Evolutionary conservation across 257 asterid genomes (phyloP).

Genomic region (Coffea canephora): DNA sequence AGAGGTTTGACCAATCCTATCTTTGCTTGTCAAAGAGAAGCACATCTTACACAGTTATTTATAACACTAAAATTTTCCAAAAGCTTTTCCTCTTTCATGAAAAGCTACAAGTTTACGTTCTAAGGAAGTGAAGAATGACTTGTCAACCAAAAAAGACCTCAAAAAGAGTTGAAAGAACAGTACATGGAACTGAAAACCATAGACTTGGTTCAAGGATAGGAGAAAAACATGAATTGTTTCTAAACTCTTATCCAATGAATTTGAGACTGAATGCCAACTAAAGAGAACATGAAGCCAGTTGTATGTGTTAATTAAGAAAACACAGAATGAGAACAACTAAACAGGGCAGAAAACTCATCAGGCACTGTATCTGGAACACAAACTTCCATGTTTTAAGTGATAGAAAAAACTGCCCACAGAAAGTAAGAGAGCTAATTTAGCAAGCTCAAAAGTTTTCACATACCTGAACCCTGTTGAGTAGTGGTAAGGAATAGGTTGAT

Average conservation of each 20-base stretch:
- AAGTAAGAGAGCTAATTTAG: not conserved
- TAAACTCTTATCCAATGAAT: not conserved
- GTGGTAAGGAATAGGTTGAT: slow-evolving; percentile 48
- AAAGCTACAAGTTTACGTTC: not conserved
- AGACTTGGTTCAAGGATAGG: not conserved
- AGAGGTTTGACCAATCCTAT: not conserved
- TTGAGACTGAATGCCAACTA: not conserved
- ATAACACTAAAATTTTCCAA: not conserved
- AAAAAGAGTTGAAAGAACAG: not conserved
- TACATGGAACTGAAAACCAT: not conserved
- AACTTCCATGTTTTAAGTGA: not conserved
- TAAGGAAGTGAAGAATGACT: not conserved
- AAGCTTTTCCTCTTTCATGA: not conserved
- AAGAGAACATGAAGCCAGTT: not conserved
- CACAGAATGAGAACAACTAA: not conserved
- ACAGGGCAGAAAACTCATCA: not conserved
- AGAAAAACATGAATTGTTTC: not conserved
- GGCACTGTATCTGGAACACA: not conserved
- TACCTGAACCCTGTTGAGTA: slow-evolving; percentile 46
- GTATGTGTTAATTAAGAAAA: not conserved
- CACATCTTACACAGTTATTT: not conserved
- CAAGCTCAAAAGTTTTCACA: not conserved
- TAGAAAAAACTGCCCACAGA: not conserved
- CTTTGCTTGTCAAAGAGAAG: not conserved
- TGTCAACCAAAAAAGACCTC: not conserved